These are phyloP conservation scores for Fragilaria crotonensis DNA, from an alignment of 108 stramenopile genomes.

Conservation along the genomic window DNA sequence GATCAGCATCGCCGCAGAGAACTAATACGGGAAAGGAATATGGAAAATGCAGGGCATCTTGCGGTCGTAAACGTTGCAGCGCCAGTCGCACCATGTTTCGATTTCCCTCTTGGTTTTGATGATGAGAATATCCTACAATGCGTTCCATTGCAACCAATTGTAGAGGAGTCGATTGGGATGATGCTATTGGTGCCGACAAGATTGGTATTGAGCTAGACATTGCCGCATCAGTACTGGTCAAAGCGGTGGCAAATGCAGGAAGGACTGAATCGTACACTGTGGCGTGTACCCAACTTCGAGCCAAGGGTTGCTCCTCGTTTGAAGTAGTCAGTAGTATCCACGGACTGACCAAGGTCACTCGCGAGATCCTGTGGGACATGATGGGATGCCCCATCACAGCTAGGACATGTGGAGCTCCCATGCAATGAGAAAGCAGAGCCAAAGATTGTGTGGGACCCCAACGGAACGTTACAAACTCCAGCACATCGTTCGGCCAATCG, in stretches of 20 bases:
- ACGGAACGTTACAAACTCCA: constrained; percentile 11
- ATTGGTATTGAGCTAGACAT: neutral
- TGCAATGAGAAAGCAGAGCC: constrained; percentile 15
- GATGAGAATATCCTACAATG: neutral
- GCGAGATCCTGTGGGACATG: neutral
- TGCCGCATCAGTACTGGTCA: neutral
- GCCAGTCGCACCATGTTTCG: neutral
- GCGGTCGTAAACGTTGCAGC: neutral
- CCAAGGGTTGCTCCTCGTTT: too few species aligned
- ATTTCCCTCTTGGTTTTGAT: neutral
- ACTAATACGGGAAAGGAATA: neutral
- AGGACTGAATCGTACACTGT: neutral
- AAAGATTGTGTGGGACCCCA: neutral
- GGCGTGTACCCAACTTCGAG: neutral
- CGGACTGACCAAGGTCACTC: neutral
- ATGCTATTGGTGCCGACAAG: neutral
- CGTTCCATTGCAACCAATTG: neutral
- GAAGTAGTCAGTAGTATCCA: too few species aligned
- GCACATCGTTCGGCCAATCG: constrained; percentile 17
- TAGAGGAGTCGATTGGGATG: too few species aligned
- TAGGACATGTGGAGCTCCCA: constrained; percentile 3
- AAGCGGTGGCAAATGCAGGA: neutral
- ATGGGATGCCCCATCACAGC: neutral
- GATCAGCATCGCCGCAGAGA: neutral
- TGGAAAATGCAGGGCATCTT: neutral